Conservation (phyloP, 768 basidiomycete species). For the Porpolomopsis calyptriformis region DNA sequence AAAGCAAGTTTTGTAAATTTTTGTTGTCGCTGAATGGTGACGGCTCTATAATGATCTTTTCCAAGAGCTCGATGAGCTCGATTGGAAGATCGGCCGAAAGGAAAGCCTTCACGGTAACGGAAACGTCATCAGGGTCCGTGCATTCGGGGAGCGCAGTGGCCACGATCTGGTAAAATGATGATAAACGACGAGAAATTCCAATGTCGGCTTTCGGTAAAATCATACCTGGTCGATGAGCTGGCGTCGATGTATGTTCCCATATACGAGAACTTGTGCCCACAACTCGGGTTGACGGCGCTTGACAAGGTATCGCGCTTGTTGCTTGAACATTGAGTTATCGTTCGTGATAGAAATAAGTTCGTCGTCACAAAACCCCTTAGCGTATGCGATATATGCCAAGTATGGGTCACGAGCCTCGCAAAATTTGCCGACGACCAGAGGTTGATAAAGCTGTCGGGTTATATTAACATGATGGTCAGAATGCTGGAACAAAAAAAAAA, state of each 20-base stretch:
- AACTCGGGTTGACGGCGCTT: slow-evolving; percentile 92
- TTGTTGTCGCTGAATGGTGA: slow-evolving; percentile 97
- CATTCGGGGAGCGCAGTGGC: slow-evolving; percentile 94
- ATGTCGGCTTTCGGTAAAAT: too few species aligned
- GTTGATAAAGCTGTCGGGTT: slow-evolving; percentile 98
- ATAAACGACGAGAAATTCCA: slow-evolving; percentile 7
- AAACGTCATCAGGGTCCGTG: slow-evolving; percentile 97
- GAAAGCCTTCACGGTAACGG: slow-evolving; percentile 97
- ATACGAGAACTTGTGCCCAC: slow-evolving; percentile 88
- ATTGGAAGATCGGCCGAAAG: slow-evolving; percentile 92
- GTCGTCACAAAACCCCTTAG: slow-evolving; percentile 97
- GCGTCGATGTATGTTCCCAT: slow-evolving; percentile 86
- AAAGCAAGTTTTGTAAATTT: slow-evolving; percentile 88
- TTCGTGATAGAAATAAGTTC: slow-evolving; percentile 96
- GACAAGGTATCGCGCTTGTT: slow-evolving; percentile 95
- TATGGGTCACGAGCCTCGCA: slow-evolving; percentile 98
- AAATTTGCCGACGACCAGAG: slow-evolving; percentile 95
- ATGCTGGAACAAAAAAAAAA: not conserved
- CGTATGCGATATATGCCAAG: slow-evolving; percentile 97
- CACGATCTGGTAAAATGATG: slow-evolving; percentile 47
- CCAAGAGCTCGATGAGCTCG: slow-evolving; percentile 91
- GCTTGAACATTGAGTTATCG: slow-evolving; percentile 99
- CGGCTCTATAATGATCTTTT: slow-evolving; percentile 96
- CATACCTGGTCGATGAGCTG: slow-evolving; percentile 84
- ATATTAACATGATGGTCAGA: slow-evolving; percentile 11